phyloP scores from a whole-genome alignment of 129 eudicot species.

The Chrysanthemum makinoi region DNA sequence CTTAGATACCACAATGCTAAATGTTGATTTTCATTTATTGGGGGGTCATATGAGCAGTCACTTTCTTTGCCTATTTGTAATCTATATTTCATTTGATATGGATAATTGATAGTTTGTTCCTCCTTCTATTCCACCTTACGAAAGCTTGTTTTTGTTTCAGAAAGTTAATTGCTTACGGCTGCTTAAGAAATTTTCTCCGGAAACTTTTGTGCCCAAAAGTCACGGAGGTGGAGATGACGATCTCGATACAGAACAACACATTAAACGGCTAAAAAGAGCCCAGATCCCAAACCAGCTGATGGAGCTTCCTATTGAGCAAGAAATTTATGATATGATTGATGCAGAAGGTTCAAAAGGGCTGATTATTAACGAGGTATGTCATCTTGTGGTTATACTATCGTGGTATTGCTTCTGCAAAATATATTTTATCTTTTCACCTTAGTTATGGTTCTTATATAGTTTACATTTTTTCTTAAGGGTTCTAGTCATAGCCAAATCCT shows the following conservation, averaged over 20 bases:
- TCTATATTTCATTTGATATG: background rate
- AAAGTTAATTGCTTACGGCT: slow-evolving; percentile 73
- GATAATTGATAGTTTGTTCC: background rate
- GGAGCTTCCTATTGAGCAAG: slow-evolving; percentile 92
- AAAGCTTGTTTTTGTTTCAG: slow-evolving; percentile 32
- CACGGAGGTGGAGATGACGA: slow-evolving; percentile 49
- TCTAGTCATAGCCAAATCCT: too few relatives aligned
- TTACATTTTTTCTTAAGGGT: too few relatives aligned
- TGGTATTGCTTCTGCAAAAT: background rate
- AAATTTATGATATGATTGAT: slow-evolving; percentile 83
- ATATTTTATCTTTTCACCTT: background rate
- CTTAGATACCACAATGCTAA: slow-evolving; percentile 2
- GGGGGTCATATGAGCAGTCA: background rate
- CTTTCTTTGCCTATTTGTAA: background rate
- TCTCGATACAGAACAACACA: slow-evolving; percentile 46
- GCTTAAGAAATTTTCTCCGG: slow-evolving; percentile 68
- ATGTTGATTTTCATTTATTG: background rate
- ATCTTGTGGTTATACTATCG: slow-evolving; percentile 19
- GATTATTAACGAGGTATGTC: slow-evolving; percentile 54
- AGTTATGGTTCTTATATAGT: too few relatives aligned
- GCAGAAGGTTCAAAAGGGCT: slow-evolving; percentile 86
- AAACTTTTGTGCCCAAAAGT: slow-evolving; percentile 53
- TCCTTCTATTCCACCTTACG: background rate
- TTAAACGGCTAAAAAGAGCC: slow-evolving; percentile 48
- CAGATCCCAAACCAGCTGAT: slow-evolving; percentile 70